Conservation (phyloP, 164 flowering plant species). For the Protea cynaroides region DNA sequence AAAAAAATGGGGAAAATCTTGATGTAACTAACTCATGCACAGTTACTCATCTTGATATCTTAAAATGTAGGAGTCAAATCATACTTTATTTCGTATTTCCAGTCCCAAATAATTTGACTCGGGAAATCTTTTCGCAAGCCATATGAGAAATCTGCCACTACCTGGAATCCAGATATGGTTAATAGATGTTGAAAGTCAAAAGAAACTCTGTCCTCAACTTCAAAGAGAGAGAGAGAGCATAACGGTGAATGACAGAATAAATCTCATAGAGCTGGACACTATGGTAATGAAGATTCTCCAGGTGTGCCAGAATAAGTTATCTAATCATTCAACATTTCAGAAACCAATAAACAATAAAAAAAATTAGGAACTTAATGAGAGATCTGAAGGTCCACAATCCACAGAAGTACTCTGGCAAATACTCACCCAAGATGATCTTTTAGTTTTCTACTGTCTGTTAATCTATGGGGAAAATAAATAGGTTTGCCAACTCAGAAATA, state of each 20-base stretch:
- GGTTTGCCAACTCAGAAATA: not conserved
- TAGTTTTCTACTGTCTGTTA: not conserved
- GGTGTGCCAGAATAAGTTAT: not conserved
- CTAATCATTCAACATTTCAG: not conserved
- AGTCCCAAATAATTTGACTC: constrained; percentile 71
- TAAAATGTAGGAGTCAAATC: constrained; percentile 20
- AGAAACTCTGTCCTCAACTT: not conserved
- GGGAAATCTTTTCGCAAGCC: constrained; percentile 74
- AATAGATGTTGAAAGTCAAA: constrained; percentile 9
- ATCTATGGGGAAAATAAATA: no score
- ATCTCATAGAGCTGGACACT: not conserved
- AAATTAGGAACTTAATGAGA: not conserved
- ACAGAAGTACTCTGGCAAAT: not conserved
- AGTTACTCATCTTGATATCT: not conserved
- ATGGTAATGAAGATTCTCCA: not conserved
- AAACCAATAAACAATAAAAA: not conserved
- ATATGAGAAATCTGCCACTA: constrained; percentile 93
- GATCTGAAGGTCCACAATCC: no score
- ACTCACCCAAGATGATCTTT: not conserved
- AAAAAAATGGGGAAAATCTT: not conserved
- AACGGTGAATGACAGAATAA: no score
- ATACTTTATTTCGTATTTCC: constrained; percentile 84
- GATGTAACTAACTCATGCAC: constrained; percentile 4
- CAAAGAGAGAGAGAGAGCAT: not conserved
- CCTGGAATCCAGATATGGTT: constrained; percentile 40